Conservation (phyloP, 2,329 filamentous ascomycete genomes). For the Fusarium torreyae region DNA sequence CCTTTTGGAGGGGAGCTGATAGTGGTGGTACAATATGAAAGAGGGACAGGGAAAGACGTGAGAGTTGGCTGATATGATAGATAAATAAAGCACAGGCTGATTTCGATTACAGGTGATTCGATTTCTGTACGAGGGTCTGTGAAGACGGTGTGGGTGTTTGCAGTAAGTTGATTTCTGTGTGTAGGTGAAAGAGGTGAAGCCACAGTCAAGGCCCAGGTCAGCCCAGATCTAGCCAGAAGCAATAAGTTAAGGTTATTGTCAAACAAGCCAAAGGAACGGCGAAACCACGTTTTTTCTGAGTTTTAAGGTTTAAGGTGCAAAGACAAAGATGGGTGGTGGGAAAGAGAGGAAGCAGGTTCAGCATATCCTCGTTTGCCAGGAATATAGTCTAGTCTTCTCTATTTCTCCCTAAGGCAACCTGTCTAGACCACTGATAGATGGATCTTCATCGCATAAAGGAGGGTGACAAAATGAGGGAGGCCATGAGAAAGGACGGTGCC, state of each 20-base stretch:
- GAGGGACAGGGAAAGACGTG: constrained; percentile 1
- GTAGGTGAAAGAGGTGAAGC: constrained; percentile 38
- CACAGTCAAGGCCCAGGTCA: constrained; percentile 42
- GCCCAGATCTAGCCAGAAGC: constrained; percentile 43
- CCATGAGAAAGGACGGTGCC: constrained; percentile 34
- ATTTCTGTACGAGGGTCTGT: constrained; percentile 32
- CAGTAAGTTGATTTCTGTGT: constrained; percentile 14
- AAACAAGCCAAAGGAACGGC: constrained; percentile 39
- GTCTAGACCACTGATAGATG: background rate
- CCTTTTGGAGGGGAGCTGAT: constrained; percentile 28
- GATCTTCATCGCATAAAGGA: constrained; percentile 23
- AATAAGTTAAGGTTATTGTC: constrained; percentile 46
- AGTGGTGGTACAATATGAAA: constrained; percentile 21
- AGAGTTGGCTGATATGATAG: constrained; percentile 1
- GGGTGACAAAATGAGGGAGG: constrained; percentile 21
- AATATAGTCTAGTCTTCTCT: constrained; percentile 14
- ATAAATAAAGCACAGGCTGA: constrained; percentile 14
- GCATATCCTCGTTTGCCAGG: constrained; percentile 3
- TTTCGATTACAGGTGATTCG: constrained; percentile 8
- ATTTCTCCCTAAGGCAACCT: constrained; percentile 28
- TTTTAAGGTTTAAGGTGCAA: constrained; percentile 13
- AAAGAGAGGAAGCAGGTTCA: constrained; percentile 2
- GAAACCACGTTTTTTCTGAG: constrained; percentile 40
- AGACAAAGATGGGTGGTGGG: background rate
- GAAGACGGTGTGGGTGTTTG: constrained; percentile 30